Evolutionary conservation across 306 rosid genomes (phyloP), one percentile per base, ranked within the genome.

Genomic region (Cucurbita pepo): DNA sequence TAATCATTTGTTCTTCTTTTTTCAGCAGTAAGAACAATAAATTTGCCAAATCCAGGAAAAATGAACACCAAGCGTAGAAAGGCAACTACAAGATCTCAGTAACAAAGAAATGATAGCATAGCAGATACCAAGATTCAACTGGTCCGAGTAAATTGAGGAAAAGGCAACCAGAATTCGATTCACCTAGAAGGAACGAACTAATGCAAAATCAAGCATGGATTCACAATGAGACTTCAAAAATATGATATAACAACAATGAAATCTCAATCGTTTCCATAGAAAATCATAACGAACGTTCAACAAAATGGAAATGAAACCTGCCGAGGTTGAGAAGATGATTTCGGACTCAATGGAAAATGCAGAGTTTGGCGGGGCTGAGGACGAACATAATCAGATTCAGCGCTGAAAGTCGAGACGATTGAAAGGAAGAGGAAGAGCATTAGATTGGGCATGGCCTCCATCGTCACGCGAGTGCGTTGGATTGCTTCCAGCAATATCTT

Each of bases 321-420:
- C 43, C 87, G 91, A 8, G 98, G 96, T 36, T 74, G 77, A 75
- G 88, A 87, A 66, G 91, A 56, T 18, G 80, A 50, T 54, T 80
- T 82, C 8, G 43, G 72, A 57, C 52, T 37, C 90, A 89, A 82
- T 73, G 94, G 88, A 56, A 93, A 80, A 4, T 81, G 83, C 11
- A 93, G 86, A 37, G 87, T 72, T 80, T 87, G 59, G 11, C 97
- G 89, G n/a, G 96, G 96, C 58, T 19, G 84, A 43, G 98, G 98
- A 53, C 97, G 91, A 66, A 90, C 73, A 41, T 93, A 93, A 19
- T 81, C 90, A 54, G 81, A 82, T 12, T 81, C 89, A 54, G 79
- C 83, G 10, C 73, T 71, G 38, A 70, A 72, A 55, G 85, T 75
- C 40, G 81, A 67, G 51, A 82, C 76, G 47, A 80, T 14, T 4